Percentiles rank a stretch among this genome's conserved stretches.
Evolutionary conservation across 805 yeast genomes (phyloP).

Genomic region (Cyberlindnera galapagoensis): DNA sequence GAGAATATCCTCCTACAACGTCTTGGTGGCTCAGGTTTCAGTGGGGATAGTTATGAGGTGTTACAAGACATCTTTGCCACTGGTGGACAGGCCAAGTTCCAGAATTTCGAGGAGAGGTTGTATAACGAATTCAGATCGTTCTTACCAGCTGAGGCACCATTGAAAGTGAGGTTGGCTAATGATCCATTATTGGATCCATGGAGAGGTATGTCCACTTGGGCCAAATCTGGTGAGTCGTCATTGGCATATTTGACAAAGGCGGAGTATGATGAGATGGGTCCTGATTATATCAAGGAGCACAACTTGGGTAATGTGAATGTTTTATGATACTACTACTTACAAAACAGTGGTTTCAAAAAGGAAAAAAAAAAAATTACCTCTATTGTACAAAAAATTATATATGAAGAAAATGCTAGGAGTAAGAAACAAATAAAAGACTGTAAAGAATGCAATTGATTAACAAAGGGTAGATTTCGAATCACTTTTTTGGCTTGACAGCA

Average conservation of each 20-base stretch:
- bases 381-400: neutral
- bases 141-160: slow-evolving; percentile 60
- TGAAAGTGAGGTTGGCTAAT: slow-evolving; percentile 54
- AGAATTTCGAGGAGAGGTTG: slow-evolving; percentile 64
- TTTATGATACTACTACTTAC: slow-evolving; percentile 1
- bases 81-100: slow-evolving; percentile 74
- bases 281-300: slow-evolving; percentile 85
- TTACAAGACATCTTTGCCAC: slow-evolving; percentile 70
- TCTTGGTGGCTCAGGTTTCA: slow-evolving; percentile 47
- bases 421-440: too few relatives aligned
- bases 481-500: slow-evolving; percentile 10
- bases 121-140: slow-evolving; percentile 59
- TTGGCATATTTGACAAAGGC: slow-evolving; percentile 49
- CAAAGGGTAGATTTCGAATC: too few relatives aligned
- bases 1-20: slow-evolving; percentile 60
- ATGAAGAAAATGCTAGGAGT: neutral
- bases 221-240: slow-evolving; percentile 40
- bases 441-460: too few relatives aligned
- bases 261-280: slow-evolving; percentile 85
- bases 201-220: slow-evolving; percentile 90
- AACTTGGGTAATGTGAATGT: slow-evolving; percentile 53
- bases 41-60: slow-evolving; percentile 47
- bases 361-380: slow-evolving; percentile 1
- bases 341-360: too few relatives aligned
- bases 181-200: slow-evolving; percentile 81